phyloP scores from a whole-genome alignment of 164 flowering plant genomes.

The Cinnamomum chago region DNA sequence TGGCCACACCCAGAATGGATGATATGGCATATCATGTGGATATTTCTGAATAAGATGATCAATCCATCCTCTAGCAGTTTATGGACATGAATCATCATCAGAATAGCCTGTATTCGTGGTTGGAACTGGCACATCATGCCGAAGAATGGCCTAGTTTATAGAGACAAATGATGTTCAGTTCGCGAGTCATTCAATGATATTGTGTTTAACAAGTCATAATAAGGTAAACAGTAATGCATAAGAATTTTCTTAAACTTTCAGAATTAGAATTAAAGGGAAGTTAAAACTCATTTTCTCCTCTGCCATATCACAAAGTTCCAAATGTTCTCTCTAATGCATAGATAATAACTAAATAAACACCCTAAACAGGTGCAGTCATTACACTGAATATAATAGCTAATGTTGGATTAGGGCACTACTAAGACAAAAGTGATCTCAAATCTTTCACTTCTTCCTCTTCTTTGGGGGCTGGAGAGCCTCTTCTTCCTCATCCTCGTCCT shows the following conservation, averaged over 20 bases:
- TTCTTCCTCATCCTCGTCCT: constrained; percentile 43
- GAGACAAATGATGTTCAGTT: too few relatives aligned
- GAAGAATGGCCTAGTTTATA: too few relatives aligned
- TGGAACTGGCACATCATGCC: too few relatives aligned
- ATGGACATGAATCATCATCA: too few relatives aligned
- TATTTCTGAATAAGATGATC: too few relatives aligned
- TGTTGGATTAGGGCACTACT: too few relatives aligned
- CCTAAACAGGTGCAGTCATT: neutral
- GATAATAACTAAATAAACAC: constrained; percentile 3
- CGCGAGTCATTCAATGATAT: too few relatives aligned
- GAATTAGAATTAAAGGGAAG: neutral
- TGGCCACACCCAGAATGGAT: too few relatives aligned
- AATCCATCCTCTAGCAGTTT: too few relatives aligned
- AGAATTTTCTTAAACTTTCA: neutral
- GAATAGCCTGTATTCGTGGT: too few relatives aligned
- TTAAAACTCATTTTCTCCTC: constrained; percentile 24
- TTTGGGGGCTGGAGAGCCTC: constrained; percentile 57
- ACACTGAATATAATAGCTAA: neutral
- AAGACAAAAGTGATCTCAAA: neutral
- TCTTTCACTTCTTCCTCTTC: constrained; percentile 53
- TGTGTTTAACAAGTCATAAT: too few relatives aligned
- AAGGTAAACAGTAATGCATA: constrained; percentile 7
- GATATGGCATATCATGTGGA: too few relatives aligned
- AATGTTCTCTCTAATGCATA: neutral
- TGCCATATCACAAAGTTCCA: neutral